Evolutionary conservation across 768 basidiomycete genomes (phyloP), one percentile per base, ranked within the genome.

Genomic region (Psilocybe azurescens): DNA sequence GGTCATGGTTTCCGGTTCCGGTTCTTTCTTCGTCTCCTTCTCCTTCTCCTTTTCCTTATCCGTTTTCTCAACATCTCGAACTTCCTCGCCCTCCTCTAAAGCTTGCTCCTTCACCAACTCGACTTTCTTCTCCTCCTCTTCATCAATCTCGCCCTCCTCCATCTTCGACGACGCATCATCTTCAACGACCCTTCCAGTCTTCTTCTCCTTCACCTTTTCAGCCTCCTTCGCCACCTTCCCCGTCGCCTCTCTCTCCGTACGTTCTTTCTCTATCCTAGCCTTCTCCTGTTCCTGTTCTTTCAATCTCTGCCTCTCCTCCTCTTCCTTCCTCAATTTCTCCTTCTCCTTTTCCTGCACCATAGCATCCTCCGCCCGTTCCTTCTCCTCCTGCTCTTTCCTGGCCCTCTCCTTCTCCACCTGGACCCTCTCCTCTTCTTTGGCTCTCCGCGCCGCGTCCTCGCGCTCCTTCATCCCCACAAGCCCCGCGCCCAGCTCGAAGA

Each of bases 401-500:
- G 61, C 65, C 30, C 56, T 66, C 29, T 69, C 67, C 44, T 59
- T 64, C 47, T 65, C 64, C 57, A 54, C 57, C 30, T n/a, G 47
- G 32, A 59, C 63, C 48, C 63, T 64, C 47, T 55, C 33, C 33
- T 36, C 33, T 36, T 11, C 33, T 1, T 36, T 11, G 11, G 33
- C 33, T 36, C 24, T 61, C 49, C 47, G 64, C 59, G 62, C 67
- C 53, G 61, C 64, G 39, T 70, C 69, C 49, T 66, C 67, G 24
- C 68, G 58, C 51, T 67, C 68, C 58, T 65, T 71, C 54, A 55
- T 41, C 29, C 62, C 67, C 18, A 68, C 69, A 29, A 71, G 59
- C 41, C 73, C 73, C 16, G 59, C 65, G 5, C 74, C 78, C 56
- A 76, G 63, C 50, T 79, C 78, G 67, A 83, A 83, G 66, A 76